phyloP scores from a whole-genome alignment of 106 monocot genomes.

The Dendrobium huoshanense region DNA sequence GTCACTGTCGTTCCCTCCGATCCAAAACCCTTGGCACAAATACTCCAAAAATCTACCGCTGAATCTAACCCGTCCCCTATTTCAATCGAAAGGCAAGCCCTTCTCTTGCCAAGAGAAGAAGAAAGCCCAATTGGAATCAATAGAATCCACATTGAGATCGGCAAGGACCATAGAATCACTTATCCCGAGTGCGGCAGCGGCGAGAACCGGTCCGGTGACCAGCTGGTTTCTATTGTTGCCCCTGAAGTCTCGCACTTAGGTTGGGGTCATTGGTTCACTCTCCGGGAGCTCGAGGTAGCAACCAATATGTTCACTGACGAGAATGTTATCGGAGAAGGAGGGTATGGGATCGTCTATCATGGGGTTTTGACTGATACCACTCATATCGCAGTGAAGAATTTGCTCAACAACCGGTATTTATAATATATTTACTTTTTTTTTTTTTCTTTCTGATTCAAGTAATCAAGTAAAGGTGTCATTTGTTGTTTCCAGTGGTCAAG shows the following conservation, averaged over 20 bases:
- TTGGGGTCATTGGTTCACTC: constrained; percentile 93
- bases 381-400: constrained; percentile 85
- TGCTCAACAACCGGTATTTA: constrained; percentile 82
- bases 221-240: constrained; percentile 9
- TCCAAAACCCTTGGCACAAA: constrained; percentile 14
- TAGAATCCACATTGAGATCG: constrained; percentile 51
- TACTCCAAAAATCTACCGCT: neutral
- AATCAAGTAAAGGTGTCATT: neutral
- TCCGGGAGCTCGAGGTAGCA: constrained; percentile 78
- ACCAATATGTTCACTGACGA: constrained; percentile 71
- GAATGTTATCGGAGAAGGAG: constrained; percentile 85
- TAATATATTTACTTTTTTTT: neutral
- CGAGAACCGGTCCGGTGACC: constrained; percentile 13
- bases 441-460: neutral
- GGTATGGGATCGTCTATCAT: constrained; percentile 90
- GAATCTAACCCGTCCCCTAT: constrained; percentile 1
- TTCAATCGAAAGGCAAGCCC: constrained; percentile 16
- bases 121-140: constrained; percentile 25
- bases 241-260: constrained; percentile 87
- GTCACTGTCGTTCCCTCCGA: constrained; percentile 20
- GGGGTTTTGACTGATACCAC: constrained; percentile 58
- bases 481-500: constrained; percentile 54
- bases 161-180: constrained; percentile 65
- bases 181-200: constrained; percentile 37
- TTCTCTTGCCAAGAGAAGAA: constrained; percentile 5